Conservation (phyloP, 345 rosid species). For the Bruguiera sexangula region DNA sequence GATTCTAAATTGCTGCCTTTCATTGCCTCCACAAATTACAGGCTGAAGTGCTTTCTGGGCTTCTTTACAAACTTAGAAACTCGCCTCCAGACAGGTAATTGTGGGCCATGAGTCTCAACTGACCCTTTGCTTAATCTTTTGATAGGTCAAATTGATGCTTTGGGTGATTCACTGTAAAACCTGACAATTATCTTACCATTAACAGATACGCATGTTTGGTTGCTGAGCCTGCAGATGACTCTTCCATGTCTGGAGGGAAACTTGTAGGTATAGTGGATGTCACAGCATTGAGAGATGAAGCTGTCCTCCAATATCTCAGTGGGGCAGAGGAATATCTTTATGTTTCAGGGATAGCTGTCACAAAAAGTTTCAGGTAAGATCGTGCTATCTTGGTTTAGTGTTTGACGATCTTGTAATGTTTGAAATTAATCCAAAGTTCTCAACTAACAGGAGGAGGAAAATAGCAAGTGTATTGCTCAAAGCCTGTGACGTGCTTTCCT, state of each 20-base stretch:
- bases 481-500: constrained; percentile 64
- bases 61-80: constrained; percentile 70
- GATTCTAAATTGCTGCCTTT: neutral
- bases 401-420: neutral
- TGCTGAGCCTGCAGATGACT: constrained; percentile 48
- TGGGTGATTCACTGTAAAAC: neutral
- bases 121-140: constrained; percentile 5
- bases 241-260: constrained; percentile 14
- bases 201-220: constrained; percentile 80
- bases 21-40: constrained; percentile 15
- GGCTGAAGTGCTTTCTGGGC: constrained; percentile 86
- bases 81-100: constrained; percentile 71
- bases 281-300: constrained; percentile 53
- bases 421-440: neutral
- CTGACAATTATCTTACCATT: constrained; percentile 8
- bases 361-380: constrained; percentile 49
- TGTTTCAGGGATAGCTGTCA: constrained; percentile 80
- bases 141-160: constrained; percentile 8
- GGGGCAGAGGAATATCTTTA: constrained; percentile 74
- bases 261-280: constrained; percentile 80
- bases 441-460: constrained; percentile 56
- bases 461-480: constrained; percentile 63
- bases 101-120: neutral
- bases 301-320: constrained; percentile 48
- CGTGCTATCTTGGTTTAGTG: neutral